A percentile compares a stretch with the other conserved stretches of the same genome.
Evolutionary conservation across 305 asterid genomes (phyloP).

Genomic region (Fraxinus sp.): DNA sequence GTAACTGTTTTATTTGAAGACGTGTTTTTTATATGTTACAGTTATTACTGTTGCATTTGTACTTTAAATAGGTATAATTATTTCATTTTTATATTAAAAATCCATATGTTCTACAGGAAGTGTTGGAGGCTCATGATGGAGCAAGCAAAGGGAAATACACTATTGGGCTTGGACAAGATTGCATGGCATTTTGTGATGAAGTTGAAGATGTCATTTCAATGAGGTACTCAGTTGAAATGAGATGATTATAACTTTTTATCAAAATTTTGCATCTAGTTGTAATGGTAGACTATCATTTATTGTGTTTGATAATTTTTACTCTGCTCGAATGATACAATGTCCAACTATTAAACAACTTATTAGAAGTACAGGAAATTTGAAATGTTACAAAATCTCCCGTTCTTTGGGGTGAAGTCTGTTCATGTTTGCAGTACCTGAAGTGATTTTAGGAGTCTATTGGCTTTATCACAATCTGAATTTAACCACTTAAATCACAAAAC

Average conservation of each 20-base stretch:
- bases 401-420: background rate
- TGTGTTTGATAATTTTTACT: background rate
- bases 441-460: background rate
- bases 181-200: conserved; percentile 93
- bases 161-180: conserved; percentile 98
- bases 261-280: background rate
- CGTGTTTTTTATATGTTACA: background rate
- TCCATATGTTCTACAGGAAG: conserved; percentile 56
- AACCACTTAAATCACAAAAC: background rate
- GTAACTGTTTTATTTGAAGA: background rate
- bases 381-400: background rate
- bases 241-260: background rate
- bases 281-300: background rate
- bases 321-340: background rate
- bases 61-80: background rate
- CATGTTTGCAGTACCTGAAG: background rate
- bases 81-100: background rate
- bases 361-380: background rate
- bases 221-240: conserved; percentile 51
- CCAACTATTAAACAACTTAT: background rate
- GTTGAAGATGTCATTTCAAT: conserved; percentile 98
- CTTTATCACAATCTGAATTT: background rate
- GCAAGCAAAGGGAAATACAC: conserved; percentile 99
- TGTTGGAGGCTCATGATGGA: conserved; percentile 94
- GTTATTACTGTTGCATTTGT: background rate